phyloP scores from a whole-genome alignment of 495 filamentous ascomycete genomes.

The Penicillium canescens region DNA sequence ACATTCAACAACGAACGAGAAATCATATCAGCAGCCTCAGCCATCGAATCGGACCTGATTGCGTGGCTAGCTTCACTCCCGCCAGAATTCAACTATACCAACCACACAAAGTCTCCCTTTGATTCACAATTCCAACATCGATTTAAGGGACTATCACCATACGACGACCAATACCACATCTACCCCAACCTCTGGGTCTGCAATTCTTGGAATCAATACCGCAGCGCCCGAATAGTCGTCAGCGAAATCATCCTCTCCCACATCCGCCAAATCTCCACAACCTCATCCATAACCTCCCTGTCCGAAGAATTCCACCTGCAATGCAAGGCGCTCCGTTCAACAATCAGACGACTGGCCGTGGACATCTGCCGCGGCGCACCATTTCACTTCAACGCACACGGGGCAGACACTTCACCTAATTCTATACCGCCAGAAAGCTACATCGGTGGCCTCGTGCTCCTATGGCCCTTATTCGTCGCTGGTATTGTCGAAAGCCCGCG shows the following conservation, averaged over 20 bases:
- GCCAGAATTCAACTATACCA: slow-evolving; percentile 33
- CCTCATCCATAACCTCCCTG: slow-evolving; percentile 11
- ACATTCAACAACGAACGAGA: slow-evolving; percentile 37
- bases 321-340: slow-evolving; percentile 33
- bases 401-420: slow-evolving; percentile 6
- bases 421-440: slow-evolving; percentile 27
- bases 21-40: slow-evolving; percentile 46
- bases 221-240: slow-evolving; percentile 58
- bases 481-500: slow-evolving; percentile 34
- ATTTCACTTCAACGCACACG: slow-evolving; percentile 34
- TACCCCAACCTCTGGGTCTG: slow-evolving; percentile 59
- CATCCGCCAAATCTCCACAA: slow-evolving; percentile 15
- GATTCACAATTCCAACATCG: slow-evolving; percentile 23
- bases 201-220: slow-evolving; percentile 63
- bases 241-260: slow-evolving; percentile 50
- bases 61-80: slow-evolving; percentile 44
- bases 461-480: slow-evolving; percentile 51
- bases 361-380: slow-evolving; percentile 51
- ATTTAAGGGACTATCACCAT: slow-evolving; percentile 32
- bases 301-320: slow-evolving; percentile 36
- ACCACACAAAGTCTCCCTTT: slow-evolving; percentile 20
- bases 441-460: slow-evolving; percentile 43
- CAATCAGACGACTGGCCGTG: slow-evolving; percentile 35
- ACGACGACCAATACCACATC: slow-evolving; percentile 59
- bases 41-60: slow-evolving; percentile 53